A percentile compares a stretch with the other conserved stretches of the same genome.
Evolutionary conservation across 1,139 yeast species (phyloP).

Genomic region (Candida mesenterica): DNA sequence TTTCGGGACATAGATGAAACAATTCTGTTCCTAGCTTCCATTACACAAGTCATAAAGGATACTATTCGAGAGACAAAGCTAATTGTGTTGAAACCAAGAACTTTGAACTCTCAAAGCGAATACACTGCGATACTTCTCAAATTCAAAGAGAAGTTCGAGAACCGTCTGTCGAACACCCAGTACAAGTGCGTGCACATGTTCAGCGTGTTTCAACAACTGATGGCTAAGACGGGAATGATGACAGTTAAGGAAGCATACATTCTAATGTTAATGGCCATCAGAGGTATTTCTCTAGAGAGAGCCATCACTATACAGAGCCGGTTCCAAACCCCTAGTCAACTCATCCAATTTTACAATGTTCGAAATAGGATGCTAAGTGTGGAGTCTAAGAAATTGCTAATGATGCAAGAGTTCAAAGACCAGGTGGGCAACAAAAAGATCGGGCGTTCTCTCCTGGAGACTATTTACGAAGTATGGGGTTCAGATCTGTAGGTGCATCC

Average conservation of each 20-base stretch:
- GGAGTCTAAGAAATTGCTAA: constrained; percentile 37
- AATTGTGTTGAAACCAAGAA: constrained; percentile 49
- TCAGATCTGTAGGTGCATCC: too few relatives aligned
- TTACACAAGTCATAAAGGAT: constrained; percentile 52
- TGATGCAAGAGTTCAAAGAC: constrained; percentile 44
- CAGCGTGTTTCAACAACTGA: constrained; percentile 62
- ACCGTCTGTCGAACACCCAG: constrained; percentile 10
- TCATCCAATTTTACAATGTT: constrained; percentile 38
- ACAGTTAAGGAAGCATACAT: constrained; percentile 78
- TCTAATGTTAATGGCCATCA: constrained; percentile 71
- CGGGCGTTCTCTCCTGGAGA: constrained; percentile 57
- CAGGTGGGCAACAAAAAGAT: constrained; percentile 64
- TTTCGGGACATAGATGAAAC: constrained; percentile 78
- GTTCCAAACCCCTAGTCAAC: constrained; percentile 60
- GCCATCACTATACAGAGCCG: constrained; percentile 72
- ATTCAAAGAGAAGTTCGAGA: constrained; percentile 47
- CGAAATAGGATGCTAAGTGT: constrained; percentile 13
- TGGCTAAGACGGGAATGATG: constrained; percentile 68
- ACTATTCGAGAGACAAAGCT: constrained; percentile 35
- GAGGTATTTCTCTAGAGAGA: constrained; percentile 82
- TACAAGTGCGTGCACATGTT: constrained; percentile 63
- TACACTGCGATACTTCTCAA: constrained; percentile 39
- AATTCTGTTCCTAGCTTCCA: constrained; percentile 54
- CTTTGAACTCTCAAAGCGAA: constrained; percentile 52
- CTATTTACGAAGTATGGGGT: constrained; percentile 65